Percentiles rank a stretch among this genome's conserved stretches.
phyloP scores from a whole-genome alignment of 441 rosid genomes.

The Sinapis alba region DNA sequence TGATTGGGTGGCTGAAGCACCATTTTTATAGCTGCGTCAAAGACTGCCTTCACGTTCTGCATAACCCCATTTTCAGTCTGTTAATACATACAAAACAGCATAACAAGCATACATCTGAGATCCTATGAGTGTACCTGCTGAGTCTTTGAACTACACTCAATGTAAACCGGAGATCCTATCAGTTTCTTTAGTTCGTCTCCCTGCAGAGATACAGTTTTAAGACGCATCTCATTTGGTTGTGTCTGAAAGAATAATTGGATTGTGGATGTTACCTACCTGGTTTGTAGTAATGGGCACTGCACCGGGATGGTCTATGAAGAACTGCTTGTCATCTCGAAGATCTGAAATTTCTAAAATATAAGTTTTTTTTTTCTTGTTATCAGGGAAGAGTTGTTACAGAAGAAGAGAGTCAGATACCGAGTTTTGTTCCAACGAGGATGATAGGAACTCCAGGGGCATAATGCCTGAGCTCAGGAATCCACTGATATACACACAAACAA shows the following conservation, averaged over 20 bases:
- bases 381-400: neutral
- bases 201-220: conserved; percentile 41
- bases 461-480: conserved; percentile 88
- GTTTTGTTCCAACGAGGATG: conserved; percentile 85
- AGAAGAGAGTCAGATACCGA: conserved; percentile 46
- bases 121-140: conserved; percentile 61
- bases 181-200: conserved; percentile 95
- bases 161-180: conserved; percentile 76
- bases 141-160: conserved; percentile 94
- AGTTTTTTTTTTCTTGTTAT: neutral
- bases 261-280: conserved; percentile 52
- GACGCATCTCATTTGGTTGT: neutral
- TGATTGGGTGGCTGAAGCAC: conserved; percentile 91
- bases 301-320: conserved; percentile 86
- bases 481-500: conserved; percentile 44
- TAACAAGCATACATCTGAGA: neutral
- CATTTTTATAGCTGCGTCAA: conserved; percentile 85
- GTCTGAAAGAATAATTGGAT: neutral
- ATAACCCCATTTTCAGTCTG: neutral
- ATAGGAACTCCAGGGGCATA: conserved; percentile 84
- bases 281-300: conserved; percentile 68
- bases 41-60: conserved; percentile 88
- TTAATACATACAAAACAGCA: neutral
- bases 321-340: conserved; percentile 83
- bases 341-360: conserved; percentile 36